These are phyloP conservation scores for Rubroboletus satanas DNA, from an alignment of 768 basidiomycete species.

Conservation along the genomic window DNA sequence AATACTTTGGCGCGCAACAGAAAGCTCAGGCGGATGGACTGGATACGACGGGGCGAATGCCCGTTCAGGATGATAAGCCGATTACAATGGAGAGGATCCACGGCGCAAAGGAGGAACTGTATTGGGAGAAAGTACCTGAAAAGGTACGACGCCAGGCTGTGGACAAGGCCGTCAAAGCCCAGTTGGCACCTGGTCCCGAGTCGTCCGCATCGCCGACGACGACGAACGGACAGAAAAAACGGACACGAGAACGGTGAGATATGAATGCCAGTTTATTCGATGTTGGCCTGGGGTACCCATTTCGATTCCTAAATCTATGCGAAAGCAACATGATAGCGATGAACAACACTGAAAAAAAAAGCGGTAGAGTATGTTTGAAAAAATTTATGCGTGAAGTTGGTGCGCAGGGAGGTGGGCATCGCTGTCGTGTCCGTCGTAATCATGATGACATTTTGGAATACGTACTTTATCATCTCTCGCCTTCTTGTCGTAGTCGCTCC, in stretches of 20 bases:
- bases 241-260: slow-evolving; percentile 9
- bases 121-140: slow-evolving; percentile 79
- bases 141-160: slow-evolving; percentile 64
- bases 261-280: background rate
- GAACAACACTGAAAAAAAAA: background rate
- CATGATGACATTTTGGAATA: background rate
- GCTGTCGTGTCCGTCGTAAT: background rate
- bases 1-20: slow-evolving; percentile 38
- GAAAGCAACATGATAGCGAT: slow-evolving; percentile 1
- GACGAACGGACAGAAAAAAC: slow-evolving; percentile 12
- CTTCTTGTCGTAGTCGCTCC: slow-evolving; percentile 38
- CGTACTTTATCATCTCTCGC: slow-evolving; percentile 10
- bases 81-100: slow-evolving; percentile 54
- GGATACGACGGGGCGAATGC: slow-evolving; percentile 45
- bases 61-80: slow-evolving; percentile 16
- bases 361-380: background rate
- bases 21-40: slow-evolving; percentile 48
- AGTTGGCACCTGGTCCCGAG: background rate
- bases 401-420: background rate
- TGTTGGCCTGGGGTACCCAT: no score
- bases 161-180: slow-evolving; percentile 35
- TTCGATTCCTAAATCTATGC: background rate
- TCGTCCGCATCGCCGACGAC: background rate
- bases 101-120: slow-evolving; percentile 64
- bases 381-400: background rate